phyloP scores from a whole-genome alignment of 108 stramenopile species.

The Fragilaria crotonensis region DNA sequence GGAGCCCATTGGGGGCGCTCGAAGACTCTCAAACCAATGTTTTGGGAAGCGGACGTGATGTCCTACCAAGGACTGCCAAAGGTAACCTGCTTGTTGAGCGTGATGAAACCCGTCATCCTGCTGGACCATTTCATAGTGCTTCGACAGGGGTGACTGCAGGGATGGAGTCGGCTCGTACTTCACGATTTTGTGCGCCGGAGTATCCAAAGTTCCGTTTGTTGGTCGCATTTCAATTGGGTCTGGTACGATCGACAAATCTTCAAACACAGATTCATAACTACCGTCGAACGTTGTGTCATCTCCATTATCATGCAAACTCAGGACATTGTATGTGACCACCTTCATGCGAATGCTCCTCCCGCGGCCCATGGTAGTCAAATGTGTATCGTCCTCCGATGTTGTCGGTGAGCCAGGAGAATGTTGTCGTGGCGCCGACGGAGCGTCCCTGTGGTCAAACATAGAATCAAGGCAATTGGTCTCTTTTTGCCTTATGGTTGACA shows the following conservation, averaged over 20 bases:
- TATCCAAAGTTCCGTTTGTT: background rate
- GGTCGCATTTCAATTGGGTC: background rate
- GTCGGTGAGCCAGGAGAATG: background rate
- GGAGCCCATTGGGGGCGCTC: constrained; percentile 30
- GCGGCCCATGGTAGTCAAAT: constrained; percentile 3
- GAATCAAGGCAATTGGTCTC: background rate
- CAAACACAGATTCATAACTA: background rate
- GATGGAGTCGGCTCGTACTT: background rate
- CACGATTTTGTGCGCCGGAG: background rate
- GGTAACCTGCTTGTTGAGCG: constrained; percentile 49
- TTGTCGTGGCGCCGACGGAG: background rate
- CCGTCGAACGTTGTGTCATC: background rate
- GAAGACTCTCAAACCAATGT: constrained; percentile 55
- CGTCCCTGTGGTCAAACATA: no score
- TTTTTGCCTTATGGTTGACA: background rate
- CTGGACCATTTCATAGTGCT: background rate
- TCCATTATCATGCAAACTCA: background rate
- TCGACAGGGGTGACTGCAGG: background rate
- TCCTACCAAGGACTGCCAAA: constrained; percentile 74
- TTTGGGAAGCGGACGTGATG: constrained; percentile 71
- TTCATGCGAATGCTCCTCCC: constrained; percentile 1
- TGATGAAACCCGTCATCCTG: constrained; percentile 40
- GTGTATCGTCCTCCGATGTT: constrained; percentile 2
- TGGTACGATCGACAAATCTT: background rate
- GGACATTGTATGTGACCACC: background rate